phyloP scores from a whole-genome alignment of 306 rosid genomes.

The Cucurbita pepo region DNA sequence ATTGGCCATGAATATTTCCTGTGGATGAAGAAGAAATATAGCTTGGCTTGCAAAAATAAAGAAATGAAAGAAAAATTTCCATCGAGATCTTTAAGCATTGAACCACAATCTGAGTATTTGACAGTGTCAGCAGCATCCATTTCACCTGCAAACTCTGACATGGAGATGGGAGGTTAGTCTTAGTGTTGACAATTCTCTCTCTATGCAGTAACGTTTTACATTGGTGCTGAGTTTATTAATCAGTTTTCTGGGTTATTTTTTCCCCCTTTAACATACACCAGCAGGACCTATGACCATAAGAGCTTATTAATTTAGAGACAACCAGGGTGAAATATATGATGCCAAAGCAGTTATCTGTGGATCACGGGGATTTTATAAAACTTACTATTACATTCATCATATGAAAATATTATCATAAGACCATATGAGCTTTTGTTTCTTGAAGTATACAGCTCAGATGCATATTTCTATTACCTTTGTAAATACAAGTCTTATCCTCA shows the following conservation, averaged over 20 bases:
- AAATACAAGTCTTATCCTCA: not conserved
- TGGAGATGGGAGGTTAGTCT: slow-evolving; percentile 94
- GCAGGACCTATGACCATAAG: not conserved
- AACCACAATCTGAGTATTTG: slow-evolving; percentile 12
- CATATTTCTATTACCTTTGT: not conserved
- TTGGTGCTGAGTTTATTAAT: not conserved
- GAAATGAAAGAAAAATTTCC: slow-evolving; percentile 12
- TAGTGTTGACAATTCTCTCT: slow-evolving; percentile 2
- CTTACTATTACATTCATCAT: not conserved
- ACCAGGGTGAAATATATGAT: not conserved
- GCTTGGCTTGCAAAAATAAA: slow-evolving; percentile 20
- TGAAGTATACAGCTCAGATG: not conserved
- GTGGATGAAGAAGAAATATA: slow-evolving; percentile 41
- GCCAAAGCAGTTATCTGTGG: not conserved
- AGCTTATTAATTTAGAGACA: not conserved
- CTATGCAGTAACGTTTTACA: not conserved
- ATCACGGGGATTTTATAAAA: not conserved
- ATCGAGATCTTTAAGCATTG: slow-evolving; percentile 4
- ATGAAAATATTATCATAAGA: not conserved
- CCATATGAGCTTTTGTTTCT: not conserved
- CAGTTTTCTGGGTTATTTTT: not conserved
- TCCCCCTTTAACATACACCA: not conserved
- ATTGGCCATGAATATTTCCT: slow-evolving; percentile 28
- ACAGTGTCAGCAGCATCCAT: slow-evolving; percentile 19
- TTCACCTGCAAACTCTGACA: slow-evolving; percentile 62